Evolutionary conservation across 768 basidiomycete genomes (phyloP).

Genomic region (Calocybe gangraenosa): DNA sequence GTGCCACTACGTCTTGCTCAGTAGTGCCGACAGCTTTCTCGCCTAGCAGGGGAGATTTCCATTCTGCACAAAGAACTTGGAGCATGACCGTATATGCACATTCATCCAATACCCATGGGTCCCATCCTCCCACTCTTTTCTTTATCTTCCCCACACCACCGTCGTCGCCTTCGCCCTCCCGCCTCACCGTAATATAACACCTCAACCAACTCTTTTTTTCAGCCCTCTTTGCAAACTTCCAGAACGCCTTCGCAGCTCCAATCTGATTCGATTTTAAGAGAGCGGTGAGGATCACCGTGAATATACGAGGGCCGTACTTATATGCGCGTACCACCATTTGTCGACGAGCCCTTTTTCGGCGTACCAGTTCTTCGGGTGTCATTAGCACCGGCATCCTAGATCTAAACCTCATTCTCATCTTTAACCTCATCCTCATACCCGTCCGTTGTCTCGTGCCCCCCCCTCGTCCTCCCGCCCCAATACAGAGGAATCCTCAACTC

Average conservation of each 20-base stretch:
- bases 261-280: conserved; percentile 52
- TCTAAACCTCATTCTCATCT: no score
- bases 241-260: conserved; percentile 59
- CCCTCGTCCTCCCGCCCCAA: no score
- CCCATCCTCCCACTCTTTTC: background rate
- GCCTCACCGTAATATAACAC: no score
- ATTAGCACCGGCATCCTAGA: no score
- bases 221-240: conserved; percentile 55
- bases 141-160: no score
- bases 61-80: conserved; percentile 41
- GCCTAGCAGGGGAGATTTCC: no score
- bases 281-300: conserved; percentile 56
- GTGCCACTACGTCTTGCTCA: no score
- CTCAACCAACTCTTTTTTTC: conserved; percentile 50
- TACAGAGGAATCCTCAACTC: conserved; percentile 27
- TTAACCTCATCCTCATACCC: no score
- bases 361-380: conserved; percentile 8
- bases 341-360: conserved; percentile 20
- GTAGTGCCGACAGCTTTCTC: no score
- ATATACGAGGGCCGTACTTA: conserved; percentile 54
- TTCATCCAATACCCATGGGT: conserved; percentile 63
- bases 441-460: no score
- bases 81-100: conserved; percentile 74
- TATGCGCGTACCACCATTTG: conserved; percentile 38
- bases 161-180: no score